Evolutionary conservation across 108 stramenopile species (phyloP), one percentile per base, ranked within the genome.

Genomic region (Fragilaria radians): DNA sequence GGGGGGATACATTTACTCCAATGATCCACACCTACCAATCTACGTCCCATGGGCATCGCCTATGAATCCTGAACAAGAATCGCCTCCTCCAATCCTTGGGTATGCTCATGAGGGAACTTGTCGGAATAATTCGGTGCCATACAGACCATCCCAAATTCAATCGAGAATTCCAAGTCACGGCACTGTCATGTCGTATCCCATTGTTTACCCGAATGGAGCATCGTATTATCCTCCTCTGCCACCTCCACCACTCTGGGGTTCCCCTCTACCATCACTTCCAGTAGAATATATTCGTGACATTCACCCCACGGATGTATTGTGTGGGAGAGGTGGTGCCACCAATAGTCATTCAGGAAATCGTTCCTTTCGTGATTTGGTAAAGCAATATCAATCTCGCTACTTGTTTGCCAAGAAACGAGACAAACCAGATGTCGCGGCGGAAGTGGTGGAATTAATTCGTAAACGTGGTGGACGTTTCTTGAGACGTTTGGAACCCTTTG

Each of bases 361-460:
- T 57, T 70, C 62, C 56, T 70, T 70, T 45, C 56, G 61, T 5
- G 55, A 54, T 3, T 34, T 45, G 0, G 88, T 94, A 42, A 80
- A 86, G 48, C 31, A 66, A 48, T 67, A 70, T 42, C 70, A 86
- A 46, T 63, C 51, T 42, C 27, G 66, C 28, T 83, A 83, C 36
- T 52, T 83, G 22, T 75, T 83, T 32, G 84, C 82, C 27, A 88
- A 86, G 65, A 88, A 89, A 54, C 68, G 77, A 1, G 73, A 86
- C 59, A 91, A 88, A 68, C 89, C 89, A n/a, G 66, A 71, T 28
- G 84, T 91, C 27, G 81, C 68, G 5, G 48, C 66, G 14, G 33
- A 58, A 4, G 64, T 83, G 52, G 82, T 83, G 0, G 71, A 78
- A 23, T 54, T 61, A 25, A 69, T 83, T 46, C 67, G 82, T 23